Evolutionary conservation across 371 early-diverging fungal species (phyloP).

Genomic region (Catenaria anguillulae): DNA sequence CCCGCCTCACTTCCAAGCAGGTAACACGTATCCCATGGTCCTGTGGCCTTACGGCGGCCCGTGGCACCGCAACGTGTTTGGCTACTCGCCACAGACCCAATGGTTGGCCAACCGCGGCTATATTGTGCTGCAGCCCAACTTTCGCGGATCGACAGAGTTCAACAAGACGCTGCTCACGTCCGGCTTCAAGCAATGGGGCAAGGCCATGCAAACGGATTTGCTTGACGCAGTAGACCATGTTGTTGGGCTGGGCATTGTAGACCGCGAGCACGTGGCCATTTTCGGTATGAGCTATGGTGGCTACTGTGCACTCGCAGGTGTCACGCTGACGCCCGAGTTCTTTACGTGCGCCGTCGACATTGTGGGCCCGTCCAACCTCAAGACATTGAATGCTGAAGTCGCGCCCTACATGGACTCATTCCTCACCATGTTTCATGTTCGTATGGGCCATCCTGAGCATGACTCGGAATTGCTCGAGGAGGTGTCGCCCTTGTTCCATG

Average conservation of each 20-base stretch:
- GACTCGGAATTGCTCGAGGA: conserved; percentile 9
- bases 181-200: conserved; percentile 13
- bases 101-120: conserved; percentile 18
- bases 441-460: conserved; percentile 6
- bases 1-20: conserved; percentile 6
- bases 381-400: conserved; percentile 7
- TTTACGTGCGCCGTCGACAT: conserved; percentile 16
- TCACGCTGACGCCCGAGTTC: conserved; percentile 12
- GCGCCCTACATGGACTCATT: conserved; percentile 8
- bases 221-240: conserved; percentile 12
- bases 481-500: conserved; percentile 11
- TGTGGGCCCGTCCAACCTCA: conserved; percentile 14
- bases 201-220: conserved; percentile 12
- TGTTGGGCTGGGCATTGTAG: conserved; percentile 7
- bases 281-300: conserved; percentile 14
- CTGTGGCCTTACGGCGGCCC: conserved; percentile 16
- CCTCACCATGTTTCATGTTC: not conserved
- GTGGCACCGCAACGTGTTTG: conserved; percentile 13
- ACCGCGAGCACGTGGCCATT: conserved; percentile 13
- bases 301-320: conserved; percentile 11
- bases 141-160: conserved; percentile 13
- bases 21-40: conserved; percentile 9
- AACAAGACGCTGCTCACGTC: conserved; percentile 11
- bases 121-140: conserved; percentile 15
- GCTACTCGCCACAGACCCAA: conserved; percentile 10